Base-by-base conservation (phyloP, 2,329 filamentous ascomycete species). In the Aspergillus ochraceus region DNA sequence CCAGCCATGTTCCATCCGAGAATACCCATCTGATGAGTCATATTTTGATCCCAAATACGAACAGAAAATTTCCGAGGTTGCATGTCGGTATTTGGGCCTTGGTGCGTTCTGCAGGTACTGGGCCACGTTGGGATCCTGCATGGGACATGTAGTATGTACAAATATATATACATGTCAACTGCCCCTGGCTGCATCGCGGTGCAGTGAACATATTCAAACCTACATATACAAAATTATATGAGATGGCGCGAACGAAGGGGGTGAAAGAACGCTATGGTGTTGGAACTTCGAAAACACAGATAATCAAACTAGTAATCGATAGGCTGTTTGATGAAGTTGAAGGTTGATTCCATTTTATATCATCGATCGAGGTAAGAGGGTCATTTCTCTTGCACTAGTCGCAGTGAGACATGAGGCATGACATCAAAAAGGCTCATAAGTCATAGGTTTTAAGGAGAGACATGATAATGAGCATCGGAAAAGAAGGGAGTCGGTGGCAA, bases 401-500 rank as follows among this genome's bases (percentile, higher is more conserved):
- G 36, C 45, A 63, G 68, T 73, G 63, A 64, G 64, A 63, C 65
- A 65, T 72, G 58, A 69, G 54, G 66, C 63, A 70, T 65, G 52
- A 42, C 36, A 42, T 42, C 36, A 42, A n/a, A 8, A 36, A 55
- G 57, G 59, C 49, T 24, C 55, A 47, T 52, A 51, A 64, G 52
- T 39, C 63, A 67, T 52, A 64, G 45, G 57, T 62, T 55, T 29
- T 32, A 59, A 59, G 56, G 22, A 59, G 20, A 49, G 24, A 51
- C 29, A 60, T 30, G 29, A 57, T 45, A 59, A 39, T 60, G 49
- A 56, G 55, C 56, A 58, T 49, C 42, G 30, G 54, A 39, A 49
- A 50, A 62, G 51, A 60, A 45, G 12, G 42, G 49, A 42, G 36
- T 42, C 54, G 47, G 36, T 49, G 49, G 55, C 54, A 52, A 30